Base-by-base conservation (phyloP, 441 rosid genomes). In the Breynia disticha region DNA sequence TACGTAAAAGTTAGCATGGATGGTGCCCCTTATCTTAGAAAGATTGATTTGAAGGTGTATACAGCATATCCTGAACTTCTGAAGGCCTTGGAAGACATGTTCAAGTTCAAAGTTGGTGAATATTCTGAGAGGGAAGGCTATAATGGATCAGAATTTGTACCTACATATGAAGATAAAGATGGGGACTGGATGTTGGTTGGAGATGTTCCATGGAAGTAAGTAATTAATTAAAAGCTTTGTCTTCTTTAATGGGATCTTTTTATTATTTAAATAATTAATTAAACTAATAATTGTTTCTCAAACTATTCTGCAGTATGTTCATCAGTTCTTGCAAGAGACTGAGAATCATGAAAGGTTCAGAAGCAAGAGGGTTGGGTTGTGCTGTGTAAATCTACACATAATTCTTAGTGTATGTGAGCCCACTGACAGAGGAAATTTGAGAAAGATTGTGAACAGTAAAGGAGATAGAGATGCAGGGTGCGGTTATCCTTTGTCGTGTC, bases 161-260 rank as follows among this genome's bases (percentile, higher is more conserved):
- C 86, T 0, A 87, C 97, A 39, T 90, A 90, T 54, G 90, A 90
- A 47, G 97, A 90, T 64, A 86, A 86, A 63, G 97, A 90, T 59
- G 86, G 97, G 32, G 97, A 90, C 50, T 82, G 88, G 97, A 90
- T 89, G 97, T 78, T 89, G 8, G 83, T 81, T 7, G 90, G 90
- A 71, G 95, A 85, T 76, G 95, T 80, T 47, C 95, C 90, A 0
- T 83, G 95, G 95, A 76, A 75, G 90, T 86, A 68, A 76, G 91
- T 73, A 60, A 67, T 45, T 13, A 2, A 45, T 35, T 28, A 28
- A 28, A 4, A 4, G 2, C 35, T 28, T 28, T 28, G 35, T 28
- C 8, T 28, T 28, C 35, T 28, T 28, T 28, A 28, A 28, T 28
- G 5, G 35, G 35, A 28, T 28, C 5, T 0, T 28, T 28, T 28